Percentiles rank a stretch among this genome's conserved stretches.
Conservation (phyloP, 2,329 filamentous ascomycete genomes). For the Plectosphaerella plurivora region DNA sequence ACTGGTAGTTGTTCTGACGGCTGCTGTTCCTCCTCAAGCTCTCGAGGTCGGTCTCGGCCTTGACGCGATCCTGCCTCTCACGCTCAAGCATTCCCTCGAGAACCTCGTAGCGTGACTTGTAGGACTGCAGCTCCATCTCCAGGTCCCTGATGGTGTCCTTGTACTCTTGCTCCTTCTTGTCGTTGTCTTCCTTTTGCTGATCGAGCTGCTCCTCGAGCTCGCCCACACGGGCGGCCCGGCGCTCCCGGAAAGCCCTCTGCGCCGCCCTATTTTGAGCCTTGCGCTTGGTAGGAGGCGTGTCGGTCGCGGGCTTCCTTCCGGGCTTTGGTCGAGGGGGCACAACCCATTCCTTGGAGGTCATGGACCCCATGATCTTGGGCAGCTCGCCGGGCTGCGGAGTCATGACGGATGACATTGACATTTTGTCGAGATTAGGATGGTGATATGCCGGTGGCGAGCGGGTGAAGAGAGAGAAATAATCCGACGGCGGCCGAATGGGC, state of each 20-base stretch:
- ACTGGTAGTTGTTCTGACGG: background rate
- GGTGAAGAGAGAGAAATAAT: constrained; percentile 15
- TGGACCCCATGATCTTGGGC: constrained; percentile 41
- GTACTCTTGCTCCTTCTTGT: constrained; percentile 53
- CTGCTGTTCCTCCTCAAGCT: constrained; percentile 17
- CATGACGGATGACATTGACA: constrained; percentile 44
- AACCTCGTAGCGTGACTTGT: constrained; percentile 55
- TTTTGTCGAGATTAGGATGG: constrained; percentile 29
- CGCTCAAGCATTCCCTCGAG: constrained; percentile 61
- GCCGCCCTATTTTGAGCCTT: constrained; percentile 93
- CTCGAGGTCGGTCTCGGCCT: constrained; percentile 35
- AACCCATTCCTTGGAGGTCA: constrained; percentile 83
- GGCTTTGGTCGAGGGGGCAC: constrained; percentile 82
- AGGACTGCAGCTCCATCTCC: constrained; percentile 63
- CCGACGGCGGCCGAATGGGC: constrained; percentile 12
- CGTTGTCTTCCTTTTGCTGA: constrained; percentile 52
- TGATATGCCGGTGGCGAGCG: constrained; percentile 20
- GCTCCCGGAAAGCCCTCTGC: constrained; percentile 84
- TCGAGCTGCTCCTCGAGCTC: constrained; percentile 67
- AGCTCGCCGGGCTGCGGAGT: constrained; percentile 34
- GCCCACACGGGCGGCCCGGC: constrained; percentile 77
- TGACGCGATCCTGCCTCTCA: constrained; percentile 45
- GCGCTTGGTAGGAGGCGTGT: constrained; percentile 87
- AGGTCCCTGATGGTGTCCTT: constrained; percentile 54
- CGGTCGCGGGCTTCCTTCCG: constrained; percentile 87